Base-by-base conservation (phyloP, 1,284 basidiomycete genomes). In the Ganoderma multipileum region DNA sequence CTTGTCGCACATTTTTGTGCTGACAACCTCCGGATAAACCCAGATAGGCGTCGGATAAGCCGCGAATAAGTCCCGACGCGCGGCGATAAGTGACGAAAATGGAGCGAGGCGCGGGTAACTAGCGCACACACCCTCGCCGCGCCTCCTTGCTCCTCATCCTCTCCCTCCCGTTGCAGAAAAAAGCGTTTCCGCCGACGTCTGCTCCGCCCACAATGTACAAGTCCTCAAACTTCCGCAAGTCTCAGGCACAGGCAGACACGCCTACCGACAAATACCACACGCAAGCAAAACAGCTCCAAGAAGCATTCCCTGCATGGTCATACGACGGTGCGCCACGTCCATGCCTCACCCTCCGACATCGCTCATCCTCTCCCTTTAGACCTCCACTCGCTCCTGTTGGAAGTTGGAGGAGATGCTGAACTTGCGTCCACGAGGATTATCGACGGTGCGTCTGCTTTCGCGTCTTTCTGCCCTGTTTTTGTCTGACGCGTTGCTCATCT, bases 221-320 rank as follows among this genome's bases (percentile, higher is more conserved):
- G 71, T 80, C 79, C 68, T 75, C 78, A 68, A 74, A 76, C 66
- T 80, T 75, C 72, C 78, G 79, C 75, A 78, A 75, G 66, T 62
- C 75, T 16, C 76, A 78, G 64, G 68, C 76, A 36, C 55, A 73
- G 26, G 65, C 75, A 66, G 76, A 79, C 62, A 71, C 74, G 28
- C 61, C 71, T 28, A 67, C 75, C 57, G 79, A 79, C 72, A 88
- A 86, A 75, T 88, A 84, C 75, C 84, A 84, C 57, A 23, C 80
- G 0, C 83, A 92, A 73, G 85, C 87, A 18, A 79, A 83, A 41
- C 87, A 89, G 68, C 88, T 96, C 18, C 88, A 91, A 78, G 95
- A 95, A 78, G 80, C 90, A 70, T 96, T 95, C 79, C 89, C 94
- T 14, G 76, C 80, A 74, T 96, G 90, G 91, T 88, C 91, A 77